phyloP scores from a whole-genome alignment of 768 basidiomycete genomes.

The Suillus hirtellus region DNA sequence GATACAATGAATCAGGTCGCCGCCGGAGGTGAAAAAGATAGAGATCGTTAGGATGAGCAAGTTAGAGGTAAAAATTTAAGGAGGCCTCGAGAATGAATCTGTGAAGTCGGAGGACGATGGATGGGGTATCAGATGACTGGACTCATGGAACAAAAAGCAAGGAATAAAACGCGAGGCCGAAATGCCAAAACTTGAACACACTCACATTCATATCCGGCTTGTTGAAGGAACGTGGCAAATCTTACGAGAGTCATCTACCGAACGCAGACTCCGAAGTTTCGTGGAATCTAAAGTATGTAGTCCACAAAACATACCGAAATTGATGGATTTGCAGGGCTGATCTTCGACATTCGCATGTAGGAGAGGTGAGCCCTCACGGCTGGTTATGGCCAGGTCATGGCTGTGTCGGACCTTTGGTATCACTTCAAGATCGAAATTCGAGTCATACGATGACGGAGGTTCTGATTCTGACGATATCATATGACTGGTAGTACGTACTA shows the following conservation, averaged over 20 bases:
- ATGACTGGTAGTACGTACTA: not conserved
- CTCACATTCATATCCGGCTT: constrained; percentile 17
- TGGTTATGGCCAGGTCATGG: not conserved
- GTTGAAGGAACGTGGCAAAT: constrained; percentile 27
- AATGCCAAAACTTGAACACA: constrained; percentile 24
- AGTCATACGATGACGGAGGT: not conserved
- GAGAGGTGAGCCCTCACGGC: not conserved
- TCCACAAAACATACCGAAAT: constrained; percentile 8
- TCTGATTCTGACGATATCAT: constrained; percentile 2
- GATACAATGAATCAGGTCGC: not conserved
- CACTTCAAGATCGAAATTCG: not conserved
- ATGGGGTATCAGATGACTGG: constrained; percentile 30
- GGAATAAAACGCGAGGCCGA: constrained; percentile 26
- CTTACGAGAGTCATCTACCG: constrained; percentile 29
- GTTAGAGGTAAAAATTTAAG: not conserved
- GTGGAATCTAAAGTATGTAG: not conserved
- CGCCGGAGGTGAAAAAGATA: not conserved
- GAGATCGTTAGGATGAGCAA: constrained; percentile 3
- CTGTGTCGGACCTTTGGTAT: not conserved
- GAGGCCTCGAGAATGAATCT: constrained; percentile 10
- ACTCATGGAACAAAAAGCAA: constrained; percentile 31
- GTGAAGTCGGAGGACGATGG: constrained; percentile 21
- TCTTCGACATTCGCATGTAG: constrained; percentile 7
- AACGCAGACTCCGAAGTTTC: not conserved
- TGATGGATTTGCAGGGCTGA: constrained; percentile 1